Base-by-base conservation (phyloP, 2,329 filamentous ascomycete species). In the Stagonosporopsis tanaceti region DNA sequence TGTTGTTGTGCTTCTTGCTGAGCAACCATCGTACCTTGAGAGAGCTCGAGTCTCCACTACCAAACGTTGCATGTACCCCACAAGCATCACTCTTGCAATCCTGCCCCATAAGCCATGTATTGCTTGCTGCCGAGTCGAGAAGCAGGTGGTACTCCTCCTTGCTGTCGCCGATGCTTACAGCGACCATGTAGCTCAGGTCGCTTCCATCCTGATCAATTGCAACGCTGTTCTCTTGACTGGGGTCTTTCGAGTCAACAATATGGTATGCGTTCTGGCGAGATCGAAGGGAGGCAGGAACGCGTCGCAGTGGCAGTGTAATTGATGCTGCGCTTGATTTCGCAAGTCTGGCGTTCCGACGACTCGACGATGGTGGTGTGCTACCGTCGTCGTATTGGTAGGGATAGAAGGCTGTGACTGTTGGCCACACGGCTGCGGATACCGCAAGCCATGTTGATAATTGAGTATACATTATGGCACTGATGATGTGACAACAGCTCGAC, bases 31-130 rank as follows among this genome's bases (percentile, higher is more conserved):
- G 28, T 66, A 77, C 74, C 62, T 73, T 76, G 46, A 91, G 83
- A 2, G 88, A 87, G 45, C 78, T 83, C 3, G 92, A 96, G 62
- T 89, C 84, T 3, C 79, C 76, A 4, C 82, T 71, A 14, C 89
- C 89, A 70, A 92, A 94, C 0, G 84, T 86, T 67, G 87, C 87
- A 74, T 96, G 93, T 64, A 82, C 80, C 28, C 77, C 72, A 73
- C 93, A 97, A 4, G 91, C 85, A 24, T 81, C 75, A 3, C 86
- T 86, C 15, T 75, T 81, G 78, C 93, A 97, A 52, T 82, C 78
- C 15, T 86, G 80, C 28, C 88, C 85, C 86, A 95, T 95, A 20
- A 96, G 86, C 93, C 93, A 97, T 12, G 89, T 92, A 56, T 91
- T 92, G 17, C 81, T 79, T 14, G 82, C 81, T 7, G 83, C 84